These are phyloP conservation scores for Vitellaria paradoxa DNA, from an alignment of 179 eudicot genomes.

Conservation along the genomic window DNA sequence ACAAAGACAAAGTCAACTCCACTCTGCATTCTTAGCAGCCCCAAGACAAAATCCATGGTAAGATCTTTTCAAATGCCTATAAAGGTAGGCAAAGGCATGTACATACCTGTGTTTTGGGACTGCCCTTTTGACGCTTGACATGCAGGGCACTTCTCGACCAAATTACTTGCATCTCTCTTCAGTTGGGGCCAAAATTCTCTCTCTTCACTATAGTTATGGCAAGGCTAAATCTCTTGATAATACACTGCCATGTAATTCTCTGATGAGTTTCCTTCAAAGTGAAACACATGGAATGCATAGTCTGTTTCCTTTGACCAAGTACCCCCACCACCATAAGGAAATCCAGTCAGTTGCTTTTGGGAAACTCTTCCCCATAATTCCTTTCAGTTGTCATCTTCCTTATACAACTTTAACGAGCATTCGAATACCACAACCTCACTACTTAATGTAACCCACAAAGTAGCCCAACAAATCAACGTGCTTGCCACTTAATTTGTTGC, in stretches of 20 bases:
- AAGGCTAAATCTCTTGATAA: neutral
- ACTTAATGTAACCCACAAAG: neutral
- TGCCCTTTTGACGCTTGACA: neutral
- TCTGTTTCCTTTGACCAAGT: neutral
- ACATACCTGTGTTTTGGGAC: neutral
- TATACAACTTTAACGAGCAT: neutral
- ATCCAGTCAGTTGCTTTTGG: neutral
- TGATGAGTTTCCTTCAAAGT: neutral
- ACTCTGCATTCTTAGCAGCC: neutral
- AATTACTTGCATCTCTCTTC: neutral
- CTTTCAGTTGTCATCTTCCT: neutral
- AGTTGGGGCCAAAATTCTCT: neutral
- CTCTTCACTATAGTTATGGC: too few relatives aligned
- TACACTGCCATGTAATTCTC: neutral
- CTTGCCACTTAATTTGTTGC: neutral
- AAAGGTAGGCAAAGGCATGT: neutral
- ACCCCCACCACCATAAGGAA: neutral
- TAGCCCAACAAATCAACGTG: neutral
- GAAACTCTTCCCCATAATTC: neutral
- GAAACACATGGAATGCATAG: neutral
- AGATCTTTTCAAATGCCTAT: neutral
- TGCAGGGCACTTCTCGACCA: neutral
- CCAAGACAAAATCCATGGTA: slow-evolving; percentile 4
- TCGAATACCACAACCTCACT: neutral
- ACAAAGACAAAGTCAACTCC: neutral